phyloP scores from a whole-genome alignment of 2,329 filamentous ascomycete genomes.

The Trichoderma atroviride region DNA sequence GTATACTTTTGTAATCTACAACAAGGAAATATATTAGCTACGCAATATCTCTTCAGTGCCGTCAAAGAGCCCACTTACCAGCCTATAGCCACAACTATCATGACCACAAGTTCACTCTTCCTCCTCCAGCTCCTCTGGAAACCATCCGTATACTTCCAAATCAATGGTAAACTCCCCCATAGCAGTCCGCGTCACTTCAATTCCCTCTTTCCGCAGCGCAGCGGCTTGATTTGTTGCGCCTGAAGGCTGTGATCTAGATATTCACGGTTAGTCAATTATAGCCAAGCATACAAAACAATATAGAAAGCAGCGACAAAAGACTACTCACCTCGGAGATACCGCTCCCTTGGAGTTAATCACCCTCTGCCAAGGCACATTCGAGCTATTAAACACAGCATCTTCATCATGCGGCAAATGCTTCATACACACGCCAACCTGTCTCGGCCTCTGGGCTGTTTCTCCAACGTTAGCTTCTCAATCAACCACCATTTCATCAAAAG shows the following conservation, averaged over 20 bases:
- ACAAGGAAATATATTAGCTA: neutral
- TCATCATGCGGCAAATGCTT: conserved; percentile 73
- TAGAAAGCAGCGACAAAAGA: neutral
- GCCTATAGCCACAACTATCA: neutral
- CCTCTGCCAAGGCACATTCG: conserved; percentile 91
- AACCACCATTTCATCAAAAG: neutral
- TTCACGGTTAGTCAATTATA: neutral
- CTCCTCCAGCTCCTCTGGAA: conserved; percentile 54
- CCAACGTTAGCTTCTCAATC: neutral
- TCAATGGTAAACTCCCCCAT: conserved; percentile 57
- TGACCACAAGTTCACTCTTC: conserved; percentile 30
- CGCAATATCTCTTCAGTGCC: neutral
- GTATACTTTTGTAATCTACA: neutral
- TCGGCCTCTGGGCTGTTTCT: conserved; percentile 64
- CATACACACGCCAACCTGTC: conserved; percentile 87
- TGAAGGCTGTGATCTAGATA: conserved; percentile 50
- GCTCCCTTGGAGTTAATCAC: conserved; percentile 85
- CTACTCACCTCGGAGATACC: conserved; percentile 75
- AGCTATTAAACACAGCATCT: conserved; percentile 62
- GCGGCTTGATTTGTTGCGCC: conserved; percentile 54
- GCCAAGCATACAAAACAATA: neutral
- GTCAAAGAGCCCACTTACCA: neutral
- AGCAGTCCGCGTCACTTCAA: conserved; percentile 51
- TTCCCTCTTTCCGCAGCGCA: conserved; percentile 55
- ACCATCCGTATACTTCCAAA: conserved; percentile 58